Evolutionary conservation across 331 rosid genomes (phyloP), one percentile per base, ranked within the genome.

Genomic region (Cucumis variabilis): DNA sequence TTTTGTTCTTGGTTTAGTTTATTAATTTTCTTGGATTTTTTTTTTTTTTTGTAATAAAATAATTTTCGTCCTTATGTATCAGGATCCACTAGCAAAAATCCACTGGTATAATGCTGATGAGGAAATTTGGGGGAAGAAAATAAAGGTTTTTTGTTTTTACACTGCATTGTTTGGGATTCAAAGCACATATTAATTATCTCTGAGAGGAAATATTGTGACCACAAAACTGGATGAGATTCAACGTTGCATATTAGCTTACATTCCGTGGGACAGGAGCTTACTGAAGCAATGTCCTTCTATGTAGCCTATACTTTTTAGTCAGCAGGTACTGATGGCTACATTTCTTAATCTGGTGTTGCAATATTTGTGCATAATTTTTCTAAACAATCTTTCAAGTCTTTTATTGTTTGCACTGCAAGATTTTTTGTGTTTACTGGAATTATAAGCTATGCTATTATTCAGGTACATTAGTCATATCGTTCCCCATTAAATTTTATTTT

Each of bases 171-270:
- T 85, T 69, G 48, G 33, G 66, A 24, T 16, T 41, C 33, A 28
- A 51, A 27, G 19, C 53, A 30, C 25, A 14, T 20, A 37, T 62
- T 85, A 16, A 13, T 58, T 20, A 62, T 83, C 41, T 83, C 74
- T 85, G 24, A 74, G 75, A 37, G 69, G 30, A 77, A 23, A 17
- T 77, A 76, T 73, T 46, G 23, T 78, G 67, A 84, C 33, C 55
- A 86, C 89, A 97, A 98, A 98, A 97, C 89, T 97, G 99, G 98
- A 78, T 97, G 87, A 91, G 98, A 90, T 97, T 97, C 88, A 97
- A 98, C 89, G 96, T 97, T 86, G 99, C 98, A 30, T 97, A 95
- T 93, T 97, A 98, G 99, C 98, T 95, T 87, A 97, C 99, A 86
- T 95, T 97, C 92, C 94, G 98, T 28, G 99, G 98, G 88, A 91